Percentiles rank a stretch among this genome's conserved stretches.
Evolutionary conservation across 352 stramenopile species (phyloP).

Genomic region (Pythium phragmitis): DNA sequence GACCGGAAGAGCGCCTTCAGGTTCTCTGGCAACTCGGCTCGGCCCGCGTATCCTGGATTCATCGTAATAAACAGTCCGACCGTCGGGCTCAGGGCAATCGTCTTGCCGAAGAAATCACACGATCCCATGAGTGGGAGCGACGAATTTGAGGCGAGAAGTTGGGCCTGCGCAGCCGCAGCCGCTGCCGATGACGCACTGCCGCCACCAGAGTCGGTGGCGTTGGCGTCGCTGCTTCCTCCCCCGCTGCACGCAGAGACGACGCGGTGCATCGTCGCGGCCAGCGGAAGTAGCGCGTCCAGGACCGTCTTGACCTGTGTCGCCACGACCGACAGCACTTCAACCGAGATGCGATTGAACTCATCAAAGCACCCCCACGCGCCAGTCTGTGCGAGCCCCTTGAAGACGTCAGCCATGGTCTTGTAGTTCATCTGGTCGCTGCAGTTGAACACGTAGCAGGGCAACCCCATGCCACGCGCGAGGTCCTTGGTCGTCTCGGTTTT

Average conservation of each 20-base stretch:
- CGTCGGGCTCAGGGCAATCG: slow-evolving; percentile 77
- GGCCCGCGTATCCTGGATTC: slow-evolving; percentile 92
- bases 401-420: slow-evolving; percentile 96
- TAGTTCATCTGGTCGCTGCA: slow-evolving; percentile 94
- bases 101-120: slow-evolving; percentile 91
- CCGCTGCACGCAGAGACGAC: slow-evolving; percentile 23
- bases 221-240: slow-evolving; percentile 20
- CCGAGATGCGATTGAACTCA: slow-evolving; percentile 96
- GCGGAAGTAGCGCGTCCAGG: slow-evolving; percentile 77
- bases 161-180: slow-evolving; percentile 9
- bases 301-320: slow-evolving; percentile 98
- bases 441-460: slow-evolving; percentile 89
- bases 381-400: slow-evolving; percentile 92
- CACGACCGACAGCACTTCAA: slow-evolving; percentile 95
- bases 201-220: slow-evolving; percentile 7
- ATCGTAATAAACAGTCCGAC: slow-evolving; percentile 94
- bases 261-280: slow-evolving; percentile 30
- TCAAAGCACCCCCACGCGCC: slow-evolving; percentile 97
- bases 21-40: slow-evolving; percentile 91
- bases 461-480: slow-evolving; percentile 64
- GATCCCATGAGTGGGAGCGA: slow-evolving; percentile 49
- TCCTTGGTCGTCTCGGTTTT: slow-evolving; percentile 90
- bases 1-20: slow-evolving; percentile 91
- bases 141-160: slow-evolving; percentile 7
- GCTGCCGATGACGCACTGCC: slow-evolving; percentile 1